Percentiles rank a stretch among this genome's conserved stretches.
Conservation (phyloP, 2,329 filamentous ascomycete species). For the Colletotrichum trifolii region DNA sequence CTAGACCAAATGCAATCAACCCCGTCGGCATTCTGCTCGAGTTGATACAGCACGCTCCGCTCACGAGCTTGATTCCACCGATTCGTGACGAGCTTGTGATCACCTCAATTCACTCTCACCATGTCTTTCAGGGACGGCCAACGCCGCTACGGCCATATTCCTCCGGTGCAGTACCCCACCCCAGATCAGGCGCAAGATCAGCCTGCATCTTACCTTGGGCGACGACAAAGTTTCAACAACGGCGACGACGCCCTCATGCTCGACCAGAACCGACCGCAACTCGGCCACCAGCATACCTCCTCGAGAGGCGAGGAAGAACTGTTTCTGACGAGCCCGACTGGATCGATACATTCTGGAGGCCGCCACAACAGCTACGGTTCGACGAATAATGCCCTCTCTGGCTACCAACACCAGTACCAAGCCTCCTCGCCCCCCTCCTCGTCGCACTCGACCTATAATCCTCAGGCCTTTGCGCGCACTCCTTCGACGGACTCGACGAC, state of each 20-base stretch:
- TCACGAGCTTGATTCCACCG: conserved; percentile 16
- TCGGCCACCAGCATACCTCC: conserved; percentile 42
- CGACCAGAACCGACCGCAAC: conserved; percentile 34
- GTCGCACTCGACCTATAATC: conserved; percentile 73
- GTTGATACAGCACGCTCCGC: conserved; percentile 26
- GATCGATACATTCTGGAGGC: conserved; percentile 41
- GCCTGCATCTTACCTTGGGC: conserved; percentile 50
- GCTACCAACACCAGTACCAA: conserved; percentile 65
- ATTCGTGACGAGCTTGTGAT: conserved; percentile 5
- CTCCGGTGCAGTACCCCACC: conserved; percentile 72
- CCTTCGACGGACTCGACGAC: conserved; percentile 66
- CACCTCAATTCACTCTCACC: conserved; percentile 29
- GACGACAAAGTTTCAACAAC: conserved; percentile 79
- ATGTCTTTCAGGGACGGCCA: conserved; percentile 75
- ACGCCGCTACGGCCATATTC: conserved; percentile 73
- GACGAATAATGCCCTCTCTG: conserved; percentile 57
- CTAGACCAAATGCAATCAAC: conserved; percentile 26
- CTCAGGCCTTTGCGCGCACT: conserved; percentile 70
- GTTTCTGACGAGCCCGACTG: conserved; percentile 66
- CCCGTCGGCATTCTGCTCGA: conserved; percentile 7
- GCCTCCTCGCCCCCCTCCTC: conserved; percentile 58
- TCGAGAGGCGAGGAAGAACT: conserved; percentile 67
- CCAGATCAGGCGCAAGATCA: conserved; percentile 54
- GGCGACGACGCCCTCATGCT: conserved; percentile 73
- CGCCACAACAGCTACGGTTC: conserved; percentile 53